Evolutionary conservation across 2,329 filamentous ascomycete genomes (phyloP), one percentile per base, ranked within the genome.

Genomic region (Escovopsis weberi): DNA sequence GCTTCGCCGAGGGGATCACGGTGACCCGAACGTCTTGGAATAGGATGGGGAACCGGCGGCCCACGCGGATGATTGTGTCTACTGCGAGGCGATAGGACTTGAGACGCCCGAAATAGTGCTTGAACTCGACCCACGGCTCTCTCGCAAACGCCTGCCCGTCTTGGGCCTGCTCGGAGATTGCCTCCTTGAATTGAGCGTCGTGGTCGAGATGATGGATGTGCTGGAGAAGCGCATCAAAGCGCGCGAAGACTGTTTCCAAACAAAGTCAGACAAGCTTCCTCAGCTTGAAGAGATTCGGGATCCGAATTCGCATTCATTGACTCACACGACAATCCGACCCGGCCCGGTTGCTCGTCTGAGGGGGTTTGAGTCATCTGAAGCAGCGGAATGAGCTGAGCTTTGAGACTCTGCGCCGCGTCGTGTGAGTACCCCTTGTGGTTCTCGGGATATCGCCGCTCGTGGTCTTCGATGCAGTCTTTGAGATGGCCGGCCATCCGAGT

Each of bases 11-110:
- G 0, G 49, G 41, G 0, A 64, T 35, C 0, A 43, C 30, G 0
- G 46, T 47, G 7, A 66, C 49, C 4, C 48, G 38, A 26, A 59
- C 48, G 9, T 59, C 52, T 6, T 53, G 43, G 7, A 64, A 64
- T 1, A 64, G 45, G 4, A 47, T 46, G 0, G 54, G 53, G 54
- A 59, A 63, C 4, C 47, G 40, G 0, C 26, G 8, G 12, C 50
- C 45, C 0, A 53, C 50, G 2, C 47, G 35, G 6, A 56, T 44
- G 0, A 61, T 48, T 1, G 40, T 46, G 6, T 47, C 19, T 0
- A 51, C 46, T 0, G 49, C 48, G 6, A 38, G 39, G 2, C 50
- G 40, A 34, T 58, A 60, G 6, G 51, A 50, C 1, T 42, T 40
- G 0, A 60, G 49, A 0, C 58, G 54, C 1, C 49, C 50, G 8